These are phyloP conservation scores for Moniliella sp. DNA, from an alignment of 1,284 basidiomycete species.

Conservation along the genomic window DNA sequence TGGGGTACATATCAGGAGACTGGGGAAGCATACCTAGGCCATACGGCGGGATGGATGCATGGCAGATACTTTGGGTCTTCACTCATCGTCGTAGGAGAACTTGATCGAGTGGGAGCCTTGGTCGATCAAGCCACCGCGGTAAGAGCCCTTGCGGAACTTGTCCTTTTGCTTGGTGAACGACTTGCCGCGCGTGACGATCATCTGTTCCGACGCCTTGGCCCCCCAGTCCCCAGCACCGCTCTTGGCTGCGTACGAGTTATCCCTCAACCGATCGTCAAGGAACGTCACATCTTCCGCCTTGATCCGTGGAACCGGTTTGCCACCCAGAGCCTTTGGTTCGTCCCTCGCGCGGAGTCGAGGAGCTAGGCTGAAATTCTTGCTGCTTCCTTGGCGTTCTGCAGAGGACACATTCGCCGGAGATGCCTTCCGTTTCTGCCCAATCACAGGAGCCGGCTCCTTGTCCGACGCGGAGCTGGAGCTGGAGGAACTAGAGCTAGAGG, in stretches of 20 bases:
- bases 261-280: conserved; percentile 44
- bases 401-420: conserved; percentile 1
- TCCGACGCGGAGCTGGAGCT: conserved; percentile 3
- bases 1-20: too few species aligned
- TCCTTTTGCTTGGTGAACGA: conserved; percentile 97
- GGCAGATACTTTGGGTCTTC: not conserved
- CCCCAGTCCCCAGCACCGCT: conserved; percentile 58
- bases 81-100: conserved; percentile 27
- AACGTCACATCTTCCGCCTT: conserved; percentile 47
- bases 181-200: conserved; percentile 76
- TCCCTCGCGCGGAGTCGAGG: conserved; percentile 2
- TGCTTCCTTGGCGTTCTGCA: too few species aligned
- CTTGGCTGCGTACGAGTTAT: conserved; percentile 65
- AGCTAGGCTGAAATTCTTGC: too few species aligned
- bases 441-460: conserved; percentile 2
- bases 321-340: conserved; percentile 8
- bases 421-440: conserved; percentile 3
- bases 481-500: conserved; percentile 1
- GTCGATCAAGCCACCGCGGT: conserved; percentile 31
- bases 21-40: not conserved
- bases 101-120: conserved; percentile 27
- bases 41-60: not conserved
- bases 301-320: conserved; percentile 51
- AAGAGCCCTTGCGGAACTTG: conserved; percentile 76
- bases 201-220: conserved; percentile 56